Evolutionary conservation across 1,284 basidiomycete species (phyloP).

Genomic region (Wallemia hederae): DNA sequence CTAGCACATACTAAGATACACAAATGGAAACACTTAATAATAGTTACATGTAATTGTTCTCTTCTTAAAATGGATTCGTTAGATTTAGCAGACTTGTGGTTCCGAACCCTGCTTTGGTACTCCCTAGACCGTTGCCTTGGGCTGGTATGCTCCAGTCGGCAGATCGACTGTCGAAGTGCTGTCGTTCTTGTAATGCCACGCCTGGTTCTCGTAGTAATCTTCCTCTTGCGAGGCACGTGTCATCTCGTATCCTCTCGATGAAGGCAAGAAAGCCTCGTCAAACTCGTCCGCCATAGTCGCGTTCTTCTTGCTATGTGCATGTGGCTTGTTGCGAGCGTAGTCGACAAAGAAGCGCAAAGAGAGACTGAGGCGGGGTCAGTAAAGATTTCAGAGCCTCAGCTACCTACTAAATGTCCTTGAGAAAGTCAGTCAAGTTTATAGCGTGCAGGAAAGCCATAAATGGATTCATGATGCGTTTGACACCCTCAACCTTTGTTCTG

Average conservation of each 20-base stretch:
- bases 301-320: constrained; percentile 4
- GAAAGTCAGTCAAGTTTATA: constrained; percentile 43
- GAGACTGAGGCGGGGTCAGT: neutral
- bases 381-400: no score
- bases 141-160: no score
- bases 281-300: neutral
- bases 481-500: constrained; percentile 6
- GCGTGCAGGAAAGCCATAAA: constrained; percentile 33
- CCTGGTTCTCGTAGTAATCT: no score
- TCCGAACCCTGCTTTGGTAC: no score
- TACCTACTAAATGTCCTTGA: constrained; percentile 27
- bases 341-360: constrained; percentile 33
- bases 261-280: neutral
- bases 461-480: constrained; percentile 8
- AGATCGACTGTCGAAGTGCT: no score
- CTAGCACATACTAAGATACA: neutral
- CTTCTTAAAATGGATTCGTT: no score
- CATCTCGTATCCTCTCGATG: neutral
- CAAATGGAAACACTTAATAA: neutral
- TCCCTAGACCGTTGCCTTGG: no score
- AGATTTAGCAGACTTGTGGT: no score
- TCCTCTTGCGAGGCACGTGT: neutral
- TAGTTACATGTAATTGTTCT: no score
- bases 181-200: no score
- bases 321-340: constrained; percentile 21